Evolutionary conservation across 1,284 basidiomycete species (phyloP).

Genomic region (Trichosporon sp.): DNA sequence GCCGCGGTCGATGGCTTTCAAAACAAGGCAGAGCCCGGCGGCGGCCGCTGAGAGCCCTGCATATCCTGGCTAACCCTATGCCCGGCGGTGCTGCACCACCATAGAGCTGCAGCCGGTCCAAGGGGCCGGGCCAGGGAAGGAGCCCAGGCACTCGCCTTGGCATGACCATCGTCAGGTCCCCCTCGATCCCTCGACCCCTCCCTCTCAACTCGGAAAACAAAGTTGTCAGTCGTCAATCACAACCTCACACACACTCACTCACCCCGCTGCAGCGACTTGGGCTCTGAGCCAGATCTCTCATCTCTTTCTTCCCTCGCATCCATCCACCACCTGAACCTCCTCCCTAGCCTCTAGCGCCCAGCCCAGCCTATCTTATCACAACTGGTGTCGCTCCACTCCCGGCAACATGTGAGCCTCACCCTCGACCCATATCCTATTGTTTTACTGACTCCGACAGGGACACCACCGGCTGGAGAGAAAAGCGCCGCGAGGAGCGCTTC

Average conservation of each 20-base stretch:
- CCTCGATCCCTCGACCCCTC: too few species aligned
- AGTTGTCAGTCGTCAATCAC: neutral
- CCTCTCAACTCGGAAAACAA: neutral
- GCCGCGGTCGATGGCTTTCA: neutral
- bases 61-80: too few species aligned
- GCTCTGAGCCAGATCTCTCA: neutral
- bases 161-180: neutral
- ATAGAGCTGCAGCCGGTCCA: neutral
- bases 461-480: conserved; percentile 14
- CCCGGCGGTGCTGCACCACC: neutral
- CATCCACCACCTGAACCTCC: too few species aligned
- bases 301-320: neutral
- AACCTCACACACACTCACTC: neutral
- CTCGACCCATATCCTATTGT: too few species aligned
- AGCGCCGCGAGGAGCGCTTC: conserved; percentile 33
- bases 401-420: neutral
- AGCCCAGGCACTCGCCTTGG: neutral
- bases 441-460: conserved; percentile 29
- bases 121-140: neutral
- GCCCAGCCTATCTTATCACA: too few species aligned
- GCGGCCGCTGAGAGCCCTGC: neutral
- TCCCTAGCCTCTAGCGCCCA: too few species aligned
- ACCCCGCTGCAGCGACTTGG: neutral
- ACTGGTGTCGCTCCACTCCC: too few species aligned
- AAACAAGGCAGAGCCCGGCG: neutral